Base-by-base conservation (phyloP, 805 yeast genomes). In the Debaryomyces maramus region DNA sequence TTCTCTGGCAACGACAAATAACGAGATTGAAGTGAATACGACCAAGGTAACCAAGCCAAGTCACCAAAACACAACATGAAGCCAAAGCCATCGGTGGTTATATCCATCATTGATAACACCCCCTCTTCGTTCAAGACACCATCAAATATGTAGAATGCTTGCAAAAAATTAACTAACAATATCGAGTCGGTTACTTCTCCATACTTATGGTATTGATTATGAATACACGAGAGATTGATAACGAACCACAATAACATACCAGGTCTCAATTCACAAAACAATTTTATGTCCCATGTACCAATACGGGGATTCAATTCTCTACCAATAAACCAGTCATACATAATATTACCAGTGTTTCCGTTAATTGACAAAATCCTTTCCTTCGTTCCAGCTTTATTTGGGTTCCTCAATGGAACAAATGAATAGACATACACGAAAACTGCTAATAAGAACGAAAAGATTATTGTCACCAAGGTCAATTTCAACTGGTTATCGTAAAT, bases 281-380 rank as follows among this genome's bases (percentile, higher is more conserved):
- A 63, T 65, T 93, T 93, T 61, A 93, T 80, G 59, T 93, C 99
- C 73, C 90, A 80, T 0, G 75, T 55, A 1, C 95, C 93, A 43
- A 87, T 69, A 51, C 98, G 75, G 19, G 98, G 99, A 60, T 93
- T 93, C 56, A 93, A 72, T 65, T 91, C 98, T 44, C 99, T 80
- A 21, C 99, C 99, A 58, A 93, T 89, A 57, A 89, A 93, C 97
- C 97, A 90, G 56, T 93, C 97, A 58, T 86, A 91, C 7, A 91
- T 51, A 0, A 63, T 50, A 48, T 77, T 81, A 0, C 88, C 86
- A 0, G 95, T 73, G 64, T 91, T 91, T 3, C 99, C 99, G 32
- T 93, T 93, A 28, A 77, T 61, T 0, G 97, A 90, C 38, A 93
- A 70, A 28, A 93, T 79, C 47, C 86, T 72, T 53, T 87, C 93